A percentile compares a stretch with the other conserved stretches of the same genome.
Evolutionary conservation across 2,329 filamentous ascomycete genomes (phyloP).

Genomic region (Stylonectria norvegica): DNA sequence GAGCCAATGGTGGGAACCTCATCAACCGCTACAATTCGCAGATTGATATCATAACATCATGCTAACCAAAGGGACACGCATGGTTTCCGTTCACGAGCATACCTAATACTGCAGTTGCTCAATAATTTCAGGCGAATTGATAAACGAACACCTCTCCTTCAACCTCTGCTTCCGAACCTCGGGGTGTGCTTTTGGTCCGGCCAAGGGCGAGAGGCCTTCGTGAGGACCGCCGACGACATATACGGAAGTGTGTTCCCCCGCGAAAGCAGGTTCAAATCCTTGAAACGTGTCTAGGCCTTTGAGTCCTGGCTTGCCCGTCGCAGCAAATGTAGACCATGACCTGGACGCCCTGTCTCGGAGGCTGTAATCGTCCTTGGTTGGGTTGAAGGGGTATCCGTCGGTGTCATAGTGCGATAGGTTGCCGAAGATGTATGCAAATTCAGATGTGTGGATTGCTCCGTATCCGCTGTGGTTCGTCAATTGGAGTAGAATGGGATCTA

Average conservation of each 20-base stretch:
- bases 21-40: too few relatives aligned
- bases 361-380: constrained; percentile 37
- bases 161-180: constrained; percentile 40
- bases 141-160: constrained; percentile 43
- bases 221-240: constrained; percentile 44
- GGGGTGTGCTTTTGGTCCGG: constrained; percentile 32
- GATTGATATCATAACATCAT: constrained; percentile 3
- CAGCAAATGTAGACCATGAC: constrained; percentile 47
- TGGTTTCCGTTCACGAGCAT: too few relatives aligned
- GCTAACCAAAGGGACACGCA: too few relatives aligned
- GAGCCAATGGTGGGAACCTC: too few relatives aligned
- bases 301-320: constrained; percentile 33
- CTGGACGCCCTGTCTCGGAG: constrained; percentile 39
- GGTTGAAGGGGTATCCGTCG: constrained; percentile 33
- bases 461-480: constrained; percentile 34
- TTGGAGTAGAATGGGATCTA: constrained; percentile 40
- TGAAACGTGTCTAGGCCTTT: constrained; percentile 36
- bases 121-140: constrained; percentile 44
- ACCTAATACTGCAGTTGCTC: constrained; percentile 38
- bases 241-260: constrained; percentile 26
- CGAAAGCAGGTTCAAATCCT: constrained; percentile 40
- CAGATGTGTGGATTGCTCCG: constrained; percentile 49
- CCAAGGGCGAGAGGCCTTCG: constrained; percentile 41
- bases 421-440: constrained; percentile 51
- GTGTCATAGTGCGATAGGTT: constrained; percentile 43